A percentile compares a stretch with the other conserved stretches of the same genome.
Conservation (phyloP, 2,329 filamentous ascomycete species). For the Paecilomyces niveus region DNA sequence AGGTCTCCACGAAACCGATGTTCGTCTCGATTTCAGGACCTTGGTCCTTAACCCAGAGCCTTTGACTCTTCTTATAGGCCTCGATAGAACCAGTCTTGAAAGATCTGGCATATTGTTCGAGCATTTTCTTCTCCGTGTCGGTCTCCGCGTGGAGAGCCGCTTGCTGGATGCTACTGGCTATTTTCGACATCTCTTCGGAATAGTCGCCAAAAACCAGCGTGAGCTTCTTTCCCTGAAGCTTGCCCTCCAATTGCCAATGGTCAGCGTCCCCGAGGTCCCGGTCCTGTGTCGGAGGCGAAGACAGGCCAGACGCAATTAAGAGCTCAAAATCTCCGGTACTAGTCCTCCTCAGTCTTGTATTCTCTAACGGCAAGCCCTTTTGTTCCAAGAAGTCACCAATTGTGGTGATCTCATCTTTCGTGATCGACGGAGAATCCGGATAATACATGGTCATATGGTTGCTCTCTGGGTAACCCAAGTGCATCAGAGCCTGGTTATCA, state of each 20-base stretch:
- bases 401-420: constrained; percentile 64
- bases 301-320: constrained; percentile 63
- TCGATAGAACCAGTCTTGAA: constrained; percentile 68
- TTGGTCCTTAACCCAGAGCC: constrained; percentile 77
- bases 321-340: constrained; percentile 60
- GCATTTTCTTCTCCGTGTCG: constrained; percentile 66
- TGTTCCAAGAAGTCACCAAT: constrained; percentile 67
- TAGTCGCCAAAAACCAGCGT: constrained; percentile 71
- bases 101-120: constrained; percentile 65
- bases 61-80: constrained; percentile 72
- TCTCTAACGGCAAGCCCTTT: constrained; percentile 65
- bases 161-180: constrained; percentile 58
- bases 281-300: constrained; percentile 52
- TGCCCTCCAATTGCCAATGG: constrained; percentile 54
- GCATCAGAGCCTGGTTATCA: constrained; percentile 58
- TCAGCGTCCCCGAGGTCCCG: constrained; percentile 63
- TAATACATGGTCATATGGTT: constrained; percentile 80
- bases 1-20: constrained; percentile 79
- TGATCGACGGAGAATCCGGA: constrained; percentile 66
- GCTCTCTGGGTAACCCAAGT: constrained; percentile 66
- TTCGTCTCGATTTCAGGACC: constrained; percentile 73
- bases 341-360: constrained; percentile 67
- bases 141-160: constrained; percentile 66
- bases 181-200: constrained; percentile 61
- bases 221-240: constrained; percentile 59